A percentile compares a stretch with the other conserved stretches of the same genome.
Conservation (phyloP, 2,329 filamentous ascomycete species). For the Biscogniauxia marginata region DNA sequence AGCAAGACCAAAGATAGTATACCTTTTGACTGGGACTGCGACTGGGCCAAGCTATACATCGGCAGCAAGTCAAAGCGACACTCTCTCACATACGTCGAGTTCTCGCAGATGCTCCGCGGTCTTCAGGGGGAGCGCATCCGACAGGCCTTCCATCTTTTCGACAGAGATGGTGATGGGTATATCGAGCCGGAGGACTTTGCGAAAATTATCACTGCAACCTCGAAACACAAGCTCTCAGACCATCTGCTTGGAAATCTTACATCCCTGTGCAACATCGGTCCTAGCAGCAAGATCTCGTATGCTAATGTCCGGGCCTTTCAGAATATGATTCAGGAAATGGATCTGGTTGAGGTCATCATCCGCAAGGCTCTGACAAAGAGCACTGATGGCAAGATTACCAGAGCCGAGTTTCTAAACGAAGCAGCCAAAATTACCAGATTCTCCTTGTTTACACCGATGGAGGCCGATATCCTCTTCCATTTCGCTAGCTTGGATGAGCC, state of each 20-base stretch:
- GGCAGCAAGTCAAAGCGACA: constrained; percentile 85
- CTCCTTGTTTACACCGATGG: constrained; percentile 96
- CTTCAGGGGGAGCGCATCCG: constrained; percentile 94
- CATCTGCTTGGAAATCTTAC: constrained; percentile 88
- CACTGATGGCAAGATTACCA: constrained; percentile 86
- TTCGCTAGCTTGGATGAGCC: constrained; percentile 92
- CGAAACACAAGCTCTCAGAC: constrained; percentile 94
- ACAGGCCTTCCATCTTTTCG: constrained; percentile 90
- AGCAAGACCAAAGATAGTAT: constrained; percentile 85
- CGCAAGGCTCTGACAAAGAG: constrained; percentile 83
- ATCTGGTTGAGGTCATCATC: constrained; percentile 90
- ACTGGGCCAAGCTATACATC: constrained; percentile 94
- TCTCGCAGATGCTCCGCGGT: constrained; percentile 95
- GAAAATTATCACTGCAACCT: constrained; percentile 90
- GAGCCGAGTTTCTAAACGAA: constrained; percentile 91
- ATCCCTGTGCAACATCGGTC: constrained; percentile 91
- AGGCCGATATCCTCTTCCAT: constrained; percentile 97
- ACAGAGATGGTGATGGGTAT: constrained; percentile 89
- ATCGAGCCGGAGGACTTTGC: constrained; percentile 96
- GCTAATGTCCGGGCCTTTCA: constrained; percentile 97
- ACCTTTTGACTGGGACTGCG: constrained; percentile 94
- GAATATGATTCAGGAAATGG: constrained; percentile 97
- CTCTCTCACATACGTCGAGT: constrained; percentile 91
- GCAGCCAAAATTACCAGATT: constrained; percentile 89
- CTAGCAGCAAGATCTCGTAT: constrained; percentile 92